A percentile compares a stretch with the other conserved stretches of the same genome.
These are phyloP conservation scores for Lanmaoa rubissima DNA, from an alignment of 768 basidiomycete genomes.

Conservation along the genomic window DNA sequence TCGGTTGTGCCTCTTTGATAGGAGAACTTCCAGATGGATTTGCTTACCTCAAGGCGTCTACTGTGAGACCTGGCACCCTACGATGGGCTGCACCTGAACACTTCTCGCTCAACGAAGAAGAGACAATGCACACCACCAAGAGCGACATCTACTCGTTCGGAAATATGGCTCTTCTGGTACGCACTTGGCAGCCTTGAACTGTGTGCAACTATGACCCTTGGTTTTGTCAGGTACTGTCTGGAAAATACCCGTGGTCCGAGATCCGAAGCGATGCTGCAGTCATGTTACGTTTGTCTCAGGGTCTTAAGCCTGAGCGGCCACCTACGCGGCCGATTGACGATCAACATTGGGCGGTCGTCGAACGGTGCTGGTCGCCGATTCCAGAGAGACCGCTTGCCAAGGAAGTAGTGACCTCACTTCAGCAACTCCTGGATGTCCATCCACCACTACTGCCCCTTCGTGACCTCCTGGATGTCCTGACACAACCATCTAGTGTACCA, in stretches of 20 bases:
- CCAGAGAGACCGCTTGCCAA: neutral
- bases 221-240: neutral
- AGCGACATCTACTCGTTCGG: constrained; percentile 13
- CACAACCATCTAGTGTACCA: neutral
- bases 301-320: neutral
- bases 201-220: neutral
- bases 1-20: constrained; percentile 9
- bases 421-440: neutral
- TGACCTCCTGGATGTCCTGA: neutral
- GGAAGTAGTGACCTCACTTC: neutral
- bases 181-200: neutral
- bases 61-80: constrained; percentile 4
- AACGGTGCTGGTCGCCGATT: constrained; percentile 6
- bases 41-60: neutral
- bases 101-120: neutral
- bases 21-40: constrained; percentile 4
- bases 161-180: constrained; percentile 3
- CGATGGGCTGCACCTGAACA: constrained; percentile 10
- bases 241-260: neutral
- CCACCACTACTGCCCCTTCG: neutral
- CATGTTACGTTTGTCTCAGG: neutral
- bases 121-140: neutral
- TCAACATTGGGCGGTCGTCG: constrained; percentile 1
- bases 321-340: constrained; percentile 2
- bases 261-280: neutral